Conservation (phyloP, 306 rosid species). For the Lablab purpureus region DNA sequence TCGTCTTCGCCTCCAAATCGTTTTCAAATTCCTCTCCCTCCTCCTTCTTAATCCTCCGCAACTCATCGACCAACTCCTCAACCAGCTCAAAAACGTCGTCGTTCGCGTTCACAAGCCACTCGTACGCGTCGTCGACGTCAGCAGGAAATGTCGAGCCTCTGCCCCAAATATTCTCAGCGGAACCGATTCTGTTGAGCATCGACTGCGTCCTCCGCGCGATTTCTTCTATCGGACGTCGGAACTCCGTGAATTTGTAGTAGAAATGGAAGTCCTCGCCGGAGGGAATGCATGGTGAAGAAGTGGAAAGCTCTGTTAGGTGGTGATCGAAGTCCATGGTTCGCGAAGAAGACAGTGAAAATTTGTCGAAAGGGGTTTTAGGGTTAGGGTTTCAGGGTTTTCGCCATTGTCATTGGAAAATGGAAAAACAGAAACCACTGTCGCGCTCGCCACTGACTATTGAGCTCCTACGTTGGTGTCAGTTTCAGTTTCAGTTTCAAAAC, state of each 20-base stretch:
- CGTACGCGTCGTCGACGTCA: constrained; percentile 80
- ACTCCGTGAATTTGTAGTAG: constrained; percentile 71
- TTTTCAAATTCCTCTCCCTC: constrained; percentile 56
- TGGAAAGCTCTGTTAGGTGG: constrained; percentile 55
- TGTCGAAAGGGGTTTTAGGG: constrained; percentile 32
- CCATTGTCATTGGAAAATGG: constrained; percentile 32
- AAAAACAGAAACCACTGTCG: not conserved
- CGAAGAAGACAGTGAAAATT: constrained; percentile 6
- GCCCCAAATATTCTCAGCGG: constrained; percentile 62
- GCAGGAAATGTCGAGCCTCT: constrained; percentile 61
- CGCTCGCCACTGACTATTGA: not conserved
- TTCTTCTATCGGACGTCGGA: constrained; percentile 60
- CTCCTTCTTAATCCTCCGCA: constrained; percentile 57
- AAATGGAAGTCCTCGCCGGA: constrained; percentile 71
- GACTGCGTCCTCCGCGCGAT: constrained; percentile 63
- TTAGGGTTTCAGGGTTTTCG: constrained; percentile 53
- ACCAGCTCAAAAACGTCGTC: constrained; percentile 78
- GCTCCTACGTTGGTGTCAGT: not conserved
- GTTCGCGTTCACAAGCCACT: constrained; percentile 82
- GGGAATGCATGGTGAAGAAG: constrained; percentile 67
- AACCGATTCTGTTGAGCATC: constrained; percentile 66
- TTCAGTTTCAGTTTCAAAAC: not conserved
- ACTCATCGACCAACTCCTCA: constrained; percentile 67
- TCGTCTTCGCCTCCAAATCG: constrained; percentile 62
- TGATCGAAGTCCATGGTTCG: constrained; percentile 51